phyloP scores from a whole-genome alignment of 352 stramenopile genomes.

The Pythium dissotocum region DNA sequence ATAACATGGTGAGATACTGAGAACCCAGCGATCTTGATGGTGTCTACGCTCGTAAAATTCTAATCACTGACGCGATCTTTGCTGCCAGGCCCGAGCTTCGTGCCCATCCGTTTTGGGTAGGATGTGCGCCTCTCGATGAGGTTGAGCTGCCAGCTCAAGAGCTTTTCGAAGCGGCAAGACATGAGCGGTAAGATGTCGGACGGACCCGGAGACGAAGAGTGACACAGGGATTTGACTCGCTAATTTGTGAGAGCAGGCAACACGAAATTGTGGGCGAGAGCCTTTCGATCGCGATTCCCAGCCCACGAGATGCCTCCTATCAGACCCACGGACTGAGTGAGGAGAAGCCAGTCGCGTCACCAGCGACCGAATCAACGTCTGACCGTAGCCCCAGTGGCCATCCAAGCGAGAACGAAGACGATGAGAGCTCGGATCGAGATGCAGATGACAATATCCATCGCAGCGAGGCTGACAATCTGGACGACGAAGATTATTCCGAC shows the following conservation, averaged over 20 bases:
- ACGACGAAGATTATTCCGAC: neutral
- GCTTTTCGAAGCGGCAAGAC: slow-evolving; percentile 44
- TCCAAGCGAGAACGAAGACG: neutral
- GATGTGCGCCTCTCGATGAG: slow-evolving; percentile 29
- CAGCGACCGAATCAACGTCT: neutral
- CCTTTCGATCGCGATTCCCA: slow-evolving; percentile 7
- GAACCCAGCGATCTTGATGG: too few relatives aligned
- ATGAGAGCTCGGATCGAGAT: neutral
- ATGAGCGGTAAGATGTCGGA: neutral
- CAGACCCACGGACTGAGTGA: neutral
- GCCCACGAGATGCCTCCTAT: neutral
- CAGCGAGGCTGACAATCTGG: neutral
- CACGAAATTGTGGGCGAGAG: slow-evolving; percentile 20
- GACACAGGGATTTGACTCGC: neutral
- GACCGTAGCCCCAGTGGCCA: neutral
- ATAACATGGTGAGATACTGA: slow-evolving; percentile 60
- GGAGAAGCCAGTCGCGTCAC: neutral
- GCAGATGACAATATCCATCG: neutral
- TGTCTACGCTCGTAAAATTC: neutral
- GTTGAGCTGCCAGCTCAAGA: slow-evolving; percentile 59
- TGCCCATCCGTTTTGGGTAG: slow-evolving; percentile 69
- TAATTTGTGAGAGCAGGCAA: neutral
- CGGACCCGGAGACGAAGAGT: neutral
- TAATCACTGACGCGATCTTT: neutral
- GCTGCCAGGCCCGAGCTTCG: slow-evolving; percentile 58